Percentiles rank a stretch among this genome's conserved stretches.
These are phyloP conservation scores for Phytophthora tubulina DNA, from an alignment of 352 stramenopile species.

Conservation along the genomic window DNA sequence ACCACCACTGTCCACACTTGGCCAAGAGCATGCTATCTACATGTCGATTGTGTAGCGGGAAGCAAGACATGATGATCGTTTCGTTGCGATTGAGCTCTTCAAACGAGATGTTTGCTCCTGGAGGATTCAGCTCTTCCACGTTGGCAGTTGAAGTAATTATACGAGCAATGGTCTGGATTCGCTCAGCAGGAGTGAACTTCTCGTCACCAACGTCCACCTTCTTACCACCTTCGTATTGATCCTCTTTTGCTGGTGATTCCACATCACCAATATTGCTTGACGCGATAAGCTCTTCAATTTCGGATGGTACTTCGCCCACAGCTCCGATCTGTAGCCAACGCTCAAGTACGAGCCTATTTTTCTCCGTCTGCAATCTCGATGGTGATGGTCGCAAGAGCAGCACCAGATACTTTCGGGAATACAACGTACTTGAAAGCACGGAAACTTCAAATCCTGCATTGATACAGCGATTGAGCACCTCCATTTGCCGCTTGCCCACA, in stretches of 20 bases:
- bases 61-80: slow-evolving; percentile 79
- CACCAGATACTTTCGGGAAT: slow-evolving; percentile 86
- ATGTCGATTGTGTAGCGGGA: slow-evolving; percentile 86
- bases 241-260: slow-evolving; percentile 34
- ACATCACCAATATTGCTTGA: slow-evolving; percentile 74
- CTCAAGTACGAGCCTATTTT: slow-evolving; percentile 81
- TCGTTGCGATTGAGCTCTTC: slow-evolving; percentile 84
- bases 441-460: slow-evolving; percentile 78
- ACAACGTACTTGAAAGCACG: slow-evolving; percentile 83
- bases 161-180: slow-evolving; percentile 87
- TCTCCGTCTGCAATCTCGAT: slow-evolving; percentile 78
- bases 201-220: slow-evolving; percentile 52
- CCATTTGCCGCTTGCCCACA: slow-evolving; percentile 76
- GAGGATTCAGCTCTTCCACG: slow-evolving; percentile 78
- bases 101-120: slow-evolving; percentile 78
- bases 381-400: slow-evolving; percentile 72
- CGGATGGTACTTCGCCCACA: slow-evolving; percentile 84
- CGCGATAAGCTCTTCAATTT: slow-evolving; percentile 89
- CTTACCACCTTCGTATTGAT: slow-evolving; percentile 33
- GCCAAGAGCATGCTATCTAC: slow-evolving; percentile 74
- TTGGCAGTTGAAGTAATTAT: slow-evolving; percentile 86
- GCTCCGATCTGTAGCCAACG: slow-evolving; percentile 89
- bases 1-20: slow-evolving; percentile 83
- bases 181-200: slow-evolving; percentile 86
- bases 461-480: slow-evolving; percentile 82